These are phyloP conservation scores for Aspergillus cejpii DNA, from an alignment of 2,329 filamentous ascomycete genomes.

Conservation along the genomic window DNA sequence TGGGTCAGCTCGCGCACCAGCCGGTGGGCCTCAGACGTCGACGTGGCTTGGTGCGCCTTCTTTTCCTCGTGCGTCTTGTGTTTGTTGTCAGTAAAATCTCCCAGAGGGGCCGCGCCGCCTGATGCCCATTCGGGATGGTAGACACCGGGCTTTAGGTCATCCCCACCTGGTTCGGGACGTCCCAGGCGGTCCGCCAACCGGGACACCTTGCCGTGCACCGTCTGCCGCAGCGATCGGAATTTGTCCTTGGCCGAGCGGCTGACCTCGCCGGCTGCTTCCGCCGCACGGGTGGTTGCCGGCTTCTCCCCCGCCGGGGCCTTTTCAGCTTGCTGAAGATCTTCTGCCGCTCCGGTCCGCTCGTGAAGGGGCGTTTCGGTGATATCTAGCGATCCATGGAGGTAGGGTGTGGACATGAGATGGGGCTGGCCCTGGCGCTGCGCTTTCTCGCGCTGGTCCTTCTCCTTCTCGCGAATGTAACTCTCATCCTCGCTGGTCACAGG, in stretches of 20 bases:
- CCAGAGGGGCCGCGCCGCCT: slow-evolving; percentile 20
- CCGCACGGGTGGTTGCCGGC: background rate
- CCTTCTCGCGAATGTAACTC: slow-evolving; percentile 3
- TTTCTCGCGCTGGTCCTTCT: slow-evolving; percentile 9
- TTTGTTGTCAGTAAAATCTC: slow-evolving; percentile 27
- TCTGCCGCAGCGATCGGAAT: slow-evolving; percentile 1
- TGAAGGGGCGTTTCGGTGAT: slow-evolving; percentile 20
- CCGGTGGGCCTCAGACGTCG: slow-evolving; percentile 28
- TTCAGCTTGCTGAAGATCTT: background rate
- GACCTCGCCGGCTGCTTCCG: background rate
- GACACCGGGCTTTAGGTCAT: slow-evolving; percentile 21
- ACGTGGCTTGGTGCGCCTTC: slow-evolving; percentile 18
- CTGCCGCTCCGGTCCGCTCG: slow-evolving; percentile 2
- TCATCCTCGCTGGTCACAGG: background rate
- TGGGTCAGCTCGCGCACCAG: slow-evolving; percentile 29
- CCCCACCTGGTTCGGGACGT: slow-evolving; percentile 19
- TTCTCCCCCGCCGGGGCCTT: slow-evolving; percentile 2
- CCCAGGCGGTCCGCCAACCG: slow-evolving; percentile 18
- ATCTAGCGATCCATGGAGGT: slow-evolving; percentile 23
- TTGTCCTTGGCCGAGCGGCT: background rate
- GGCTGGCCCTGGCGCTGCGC: slow-evolving; percentile 9
- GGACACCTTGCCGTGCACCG: slow-evolving; percentile 12
- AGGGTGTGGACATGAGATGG: slow-evolving; percentile 16
- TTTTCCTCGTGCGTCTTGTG: slow-evolving; percentile 27
- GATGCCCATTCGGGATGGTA: slow-evolving; percentile 25